Evolutionary conservation across 2,329 filamentous ascomycete genomes (phyloP).

Genomic region (Teratosphaeriaceae sp.): DNA sequence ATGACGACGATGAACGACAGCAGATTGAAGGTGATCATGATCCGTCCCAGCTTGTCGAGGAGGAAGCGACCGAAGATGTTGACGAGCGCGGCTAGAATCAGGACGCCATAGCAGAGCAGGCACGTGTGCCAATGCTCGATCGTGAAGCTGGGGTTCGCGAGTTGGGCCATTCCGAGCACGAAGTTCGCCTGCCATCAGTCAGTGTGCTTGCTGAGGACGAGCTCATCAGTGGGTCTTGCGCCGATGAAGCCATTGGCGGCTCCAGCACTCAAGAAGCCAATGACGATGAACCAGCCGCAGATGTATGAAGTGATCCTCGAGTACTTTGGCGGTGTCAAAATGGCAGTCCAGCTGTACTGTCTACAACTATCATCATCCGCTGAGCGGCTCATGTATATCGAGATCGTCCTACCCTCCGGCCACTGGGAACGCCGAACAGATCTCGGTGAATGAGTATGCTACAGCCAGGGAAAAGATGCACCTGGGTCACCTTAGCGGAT

Average conservation of each 20-base stretch:
- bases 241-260: slow-evolving; percentile 1
- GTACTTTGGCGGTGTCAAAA: slow-evolving; percentile 44
- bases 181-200: slow-evolving; percentile 37
- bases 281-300: slow-evolving; percentile 29
- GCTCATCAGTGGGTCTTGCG: not conserved
- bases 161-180: slow-evolving; percentile 46
- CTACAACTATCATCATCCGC: not conserved
- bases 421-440: slow-evolving; percentile 50
- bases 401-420: slow-evolving; percentile 43
- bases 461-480: slow-evolving; percentile 47
- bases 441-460: slow-evolving; percentile 54
- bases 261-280: slow-evolving; percentile 24
- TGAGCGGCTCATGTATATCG: not conserved
- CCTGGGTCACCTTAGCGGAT: not conserved
- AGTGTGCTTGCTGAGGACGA: not conserved
- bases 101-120: slow-evolving; percentile 45
- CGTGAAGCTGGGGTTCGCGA: slow-evolving; percentile 42
- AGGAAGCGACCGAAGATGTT: slow-evolving; percentile 46
- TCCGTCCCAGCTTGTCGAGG: slow-evolving; percentile 44
- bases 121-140: slow-evolving; percentile 52
- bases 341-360: slow-evolving; percentile 50
- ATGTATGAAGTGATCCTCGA: slow-evolving; percentile 25
- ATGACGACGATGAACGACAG: slow-evolving; percentile 45
- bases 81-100: slow-evolving; percentile 35
- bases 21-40: slow-evolving; percentile 47